phyloP scores from a whole-genome alignment of 345 rosid species.

The Melaleuca quinquenervia region DNA sequence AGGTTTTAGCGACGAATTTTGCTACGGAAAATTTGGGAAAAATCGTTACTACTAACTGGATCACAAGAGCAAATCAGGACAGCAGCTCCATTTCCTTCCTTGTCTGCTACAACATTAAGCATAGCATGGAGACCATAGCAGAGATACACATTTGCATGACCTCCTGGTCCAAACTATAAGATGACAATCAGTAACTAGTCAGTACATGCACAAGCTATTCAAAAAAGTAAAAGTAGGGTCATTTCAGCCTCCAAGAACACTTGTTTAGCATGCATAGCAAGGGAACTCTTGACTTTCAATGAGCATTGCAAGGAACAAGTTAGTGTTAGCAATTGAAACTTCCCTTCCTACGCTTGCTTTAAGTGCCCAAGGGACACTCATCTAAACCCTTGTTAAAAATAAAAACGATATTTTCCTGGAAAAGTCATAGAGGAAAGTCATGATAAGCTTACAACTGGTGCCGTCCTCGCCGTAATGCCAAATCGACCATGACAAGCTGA shows the following conservation, averaged over 20 bases:
- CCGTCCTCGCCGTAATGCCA: conserved; percentile 76
- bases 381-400: not conserved
- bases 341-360: not conserved
- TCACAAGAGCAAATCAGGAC: conserved; percentile 82
- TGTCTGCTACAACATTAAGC: conserved; percentile 94
- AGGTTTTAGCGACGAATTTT: too few relatives aligned
- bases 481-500: conserved; percentile 93
- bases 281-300: not conserved
- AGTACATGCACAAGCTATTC: not conserved
- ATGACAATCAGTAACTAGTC: not conserved
- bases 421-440: not conserved
- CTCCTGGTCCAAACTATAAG: conserved; percentile 79
- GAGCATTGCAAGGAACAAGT: not conserved
- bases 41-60: conserved; percentile 70
- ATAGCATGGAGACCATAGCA: conserved; percentile 91
- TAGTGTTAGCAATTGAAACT: not conserved
- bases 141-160: conserved; percentile 87
- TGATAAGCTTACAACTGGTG: conserved; percentile 54
- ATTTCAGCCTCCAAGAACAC: not conserved
- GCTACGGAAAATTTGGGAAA: too few relatives aligned
- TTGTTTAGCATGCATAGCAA: not conserved
- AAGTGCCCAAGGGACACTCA: not conserved
- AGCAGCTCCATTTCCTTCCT: conserved; percentile 82
- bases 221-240: not conserved
- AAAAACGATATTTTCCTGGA: not conserved